A percentile compares a stretch with the other conserved stretches of the same genome.
Conservation (phyloP, 305 asterid genomes). For the Nicotiana rustica region DNA sequence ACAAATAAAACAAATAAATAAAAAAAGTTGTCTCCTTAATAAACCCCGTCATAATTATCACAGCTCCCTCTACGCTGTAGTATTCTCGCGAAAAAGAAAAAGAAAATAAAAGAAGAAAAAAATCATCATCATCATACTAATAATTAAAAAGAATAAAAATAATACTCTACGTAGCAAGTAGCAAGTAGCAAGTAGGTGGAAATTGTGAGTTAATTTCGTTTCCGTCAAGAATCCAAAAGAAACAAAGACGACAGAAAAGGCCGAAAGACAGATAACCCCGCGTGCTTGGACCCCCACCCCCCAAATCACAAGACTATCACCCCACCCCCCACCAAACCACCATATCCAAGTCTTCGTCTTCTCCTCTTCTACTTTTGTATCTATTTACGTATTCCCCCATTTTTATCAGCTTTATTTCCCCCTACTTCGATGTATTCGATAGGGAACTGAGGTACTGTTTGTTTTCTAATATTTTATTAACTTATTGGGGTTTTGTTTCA, state of each 20-base stretch:
- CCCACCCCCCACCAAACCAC: background rate
- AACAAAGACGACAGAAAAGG: slow-evolving; percentile 15
- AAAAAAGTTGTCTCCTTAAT: background rate
- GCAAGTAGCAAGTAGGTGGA: background rate
- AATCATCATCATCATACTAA: background rate
- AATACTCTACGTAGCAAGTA: too few species aligned
- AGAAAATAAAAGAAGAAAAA: background rate
- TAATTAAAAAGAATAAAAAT: background rate
- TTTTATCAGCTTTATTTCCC: background rate
- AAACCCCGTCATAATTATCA: background rate
- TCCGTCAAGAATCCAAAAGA: slow-evolving; percentile 23
- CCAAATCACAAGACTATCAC: background rate
- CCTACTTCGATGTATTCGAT: slow-evolving; percentile 22
- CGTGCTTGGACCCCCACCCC: background rate
- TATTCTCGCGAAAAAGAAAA: background rate
- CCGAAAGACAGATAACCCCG: slow-evolving; percentile 26
- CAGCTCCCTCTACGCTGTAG: background rate
- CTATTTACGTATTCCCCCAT: slow-evolving; percentile 1
- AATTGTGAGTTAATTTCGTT: background rate
- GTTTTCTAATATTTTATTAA: background rate
- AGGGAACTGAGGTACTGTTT: background rate
- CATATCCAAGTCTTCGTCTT: background rate
- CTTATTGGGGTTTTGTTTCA: background rate
- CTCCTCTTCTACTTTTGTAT: background rate
- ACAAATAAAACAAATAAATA: background rate